Base-by-base conservation (phyloP, 495 filamentous ascomycete genomes). In the Gamarada debralockiae region DNA sequence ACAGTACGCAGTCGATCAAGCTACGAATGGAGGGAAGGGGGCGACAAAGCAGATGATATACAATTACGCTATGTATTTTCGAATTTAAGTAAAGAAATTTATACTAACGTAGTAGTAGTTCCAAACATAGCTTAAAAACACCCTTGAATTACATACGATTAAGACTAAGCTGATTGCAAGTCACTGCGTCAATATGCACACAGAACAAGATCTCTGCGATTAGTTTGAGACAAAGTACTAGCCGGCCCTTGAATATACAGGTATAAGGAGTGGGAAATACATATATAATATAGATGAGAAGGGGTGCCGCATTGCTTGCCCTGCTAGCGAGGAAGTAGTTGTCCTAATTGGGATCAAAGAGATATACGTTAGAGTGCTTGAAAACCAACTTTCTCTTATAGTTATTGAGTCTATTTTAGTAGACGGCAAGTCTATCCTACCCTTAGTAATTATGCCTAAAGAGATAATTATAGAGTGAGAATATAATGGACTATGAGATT, bases 401-500 rank as follows among this genome's bases (percentile, higher is more conserved):
- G 9, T 7, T 43, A 22, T 43, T 43, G 9, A 9, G 8, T 43
- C 39, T 18, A 43, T 18, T 43, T 9, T 22, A 10, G 17, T 8
- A 43, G 17, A 43, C 17, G 9, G 39, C 8, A 43, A 43, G 17
- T 43, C 17, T 43, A 43, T 10, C 20, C 39, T 15, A 8, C 17
- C 39, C 17, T 43, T 43, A 43, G 39, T 43, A 10, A 43, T 43
- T 43, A 43, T n/a, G n/a, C n/a, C n/a, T n/a, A n/a, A n/a, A n/a
- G n/a, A n/a, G n/a, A n/a, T n/a, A n/a, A n/a, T n/a, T n/a, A n/a
- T n/a, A n/a, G n/a, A n/a, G n/a, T n/a, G n/a, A n/a, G n/a, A n/a
- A n/a, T n/a, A n/a, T n/a, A n/a, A n/a, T n/a, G n/a, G n/a, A n/a
- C n/a, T n/a, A n/a, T n/a, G n/a, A n/a, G n/a, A n/a, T n/a, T n/a